Base-by-base conservation (phyloP, 2,329 filamentous ascomycete species). In the Beauveria sp. region DNA sequence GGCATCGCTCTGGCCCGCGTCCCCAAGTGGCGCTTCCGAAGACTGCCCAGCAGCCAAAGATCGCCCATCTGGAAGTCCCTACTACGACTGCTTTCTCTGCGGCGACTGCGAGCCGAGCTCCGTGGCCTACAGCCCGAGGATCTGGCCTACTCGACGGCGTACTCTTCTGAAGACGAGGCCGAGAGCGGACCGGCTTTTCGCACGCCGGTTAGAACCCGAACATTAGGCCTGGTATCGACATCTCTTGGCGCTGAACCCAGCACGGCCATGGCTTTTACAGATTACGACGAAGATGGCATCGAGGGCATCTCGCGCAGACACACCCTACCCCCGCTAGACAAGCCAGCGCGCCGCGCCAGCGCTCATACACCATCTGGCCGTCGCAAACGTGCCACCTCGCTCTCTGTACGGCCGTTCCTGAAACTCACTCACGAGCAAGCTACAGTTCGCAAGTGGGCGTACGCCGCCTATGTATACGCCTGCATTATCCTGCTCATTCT, bases 1-100 rank as follows among this genome's bases (percentile, higher is more conserved):
- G 92, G 90, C 51, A 88, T 98, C 58, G 83, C 88, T 28, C 77
- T 99, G 63, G 93, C 93, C 56, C 83, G 93, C 62, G 90, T 98
- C 20, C 95, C 95, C 2, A 91, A 86, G 67, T 97, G 93, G 91
- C 89, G 93, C 49, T 93, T 98, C 68, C 83, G 86, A 67, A 84
- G 86, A 60, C 76, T 80, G 20, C 72, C 76, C 1, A 71, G 70
- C 34, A 68, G 61, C 73, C 75, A 66, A 72, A 74, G 61, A 63
- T 70, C 42, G 67, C 72, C 64, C 64, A 71, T 66, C 58, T 78
- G 66, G 69, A 79, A 67, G 73, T 75, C 64, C 58, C 74, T 67
- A 71, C 75, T 61, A 69, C 78, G 66, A 66, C 75, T 65, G 66
- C 62, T 81, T 62, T 73, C 80, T 0, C 80, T 81, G 69, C 75